Evolutionary conservation across 768 basidiomycete genomes (phyloP).

Genomic region (Auricularia auricula-judae): DNA sequence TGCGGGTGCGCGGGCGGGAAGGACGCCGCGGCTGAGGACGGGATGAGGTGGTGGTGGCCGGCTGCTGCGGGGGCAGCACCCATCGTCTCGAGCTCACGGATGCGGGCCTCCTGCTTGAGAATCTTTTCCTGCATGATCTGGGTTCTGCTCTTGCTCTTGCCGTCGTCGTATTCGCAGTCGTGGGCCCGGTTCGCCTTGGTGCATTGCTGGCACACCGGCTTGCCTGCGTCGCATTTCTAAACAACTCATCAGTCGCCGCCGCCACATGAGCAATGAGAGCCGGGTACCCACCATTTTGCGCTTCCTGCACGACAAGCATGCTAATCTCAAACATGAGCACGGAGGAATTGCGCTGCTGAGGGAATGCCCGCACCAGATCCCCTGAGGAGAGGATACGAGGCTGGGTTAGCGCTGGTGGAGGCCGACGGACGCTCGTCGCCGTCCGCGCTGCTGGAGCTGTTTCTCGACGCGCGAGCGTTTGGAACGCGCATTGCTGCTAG

Average conservation of each 20-base stretch:
- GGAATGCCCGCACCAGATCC: slow-evolving; percentile 31
- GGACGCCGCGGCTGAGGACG: slow-evolving; percentile 18
- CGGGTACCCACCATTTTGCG: slow-evolving; percentile 48
- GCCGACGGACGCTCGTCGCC: background rate
- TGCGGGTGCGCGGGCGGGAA: slow-evolving; percentile 10
- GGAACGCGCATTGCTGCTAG: background rate
- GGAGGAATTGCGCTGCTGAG: slow-evolving; percentile 26
- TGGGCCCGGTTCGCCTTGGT: slow-evolving; percentile 66
- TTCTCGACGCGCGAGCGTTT: background rate
- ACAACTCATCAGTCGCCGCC: background rate
- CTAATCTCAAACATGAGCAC: slow-evolving; percentile 1
- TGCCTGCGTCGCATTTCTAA: slow-evolving; percentile 67
- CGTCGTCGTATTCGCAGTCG: slow-evolving; percentile 72
- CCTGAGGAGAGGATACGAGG: slow-evolving; percentile 20
- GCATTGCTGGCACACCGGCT: slow-evolving; percentile 73
- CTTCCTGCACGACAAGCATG: slow-evolving; percentile 32
- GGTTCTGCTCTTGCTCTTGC: slow-evolving; percentile 73
- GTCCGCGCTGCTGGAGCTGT: background rate
- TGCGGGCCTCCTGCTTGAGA: slow-evolving; percentile 54
- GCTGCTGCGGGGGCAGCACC: background rate
- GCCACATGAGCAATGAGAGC: background rate
- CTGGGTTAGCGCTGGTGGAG: background rate
- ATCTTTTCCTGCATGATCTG: slow-evolving; percentile 73
- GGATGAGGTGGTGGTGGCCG: slow-evolving; percentile 7
- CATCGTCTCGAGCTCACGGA: slow-evolving; percentile 44